Percentiles rank a stretch among this genome's conserved stretches.
Conservation (phyloP, 208 protist species). For the Sergeia podlipaevii region DNA sequence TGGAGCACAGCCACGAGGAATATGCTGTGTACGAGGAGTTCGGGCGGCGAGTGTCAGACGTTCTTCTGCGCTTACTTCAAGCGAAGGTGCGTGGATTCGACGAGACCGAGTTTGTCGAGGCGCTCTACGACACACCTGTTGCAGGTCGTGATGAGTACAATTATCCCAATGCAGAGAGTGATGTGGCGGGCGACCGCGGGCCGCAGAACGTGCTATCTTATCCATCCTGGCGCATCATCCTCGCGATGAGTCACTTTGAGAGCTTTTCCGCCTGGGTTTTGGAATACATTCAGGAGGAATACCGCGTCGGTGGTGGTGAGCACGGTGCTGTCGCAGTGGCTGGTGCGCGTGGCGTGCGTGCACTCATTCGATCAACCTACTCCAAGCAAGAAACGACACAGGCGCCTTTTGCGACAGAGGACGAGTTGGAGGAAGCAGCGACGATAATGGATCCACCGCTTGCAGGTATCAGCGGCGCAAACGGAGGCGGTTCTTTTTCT, state of each 20-base stretch:
- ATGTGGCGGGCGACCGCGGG: slow-evolving; percentile 5
- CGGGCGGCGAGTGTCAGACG: slow-evolving; percentile 31
- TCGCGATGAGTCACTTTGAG: slow-evolving; percentile 76
- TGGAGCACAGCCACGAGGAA: slow-evolving; percentile 66
- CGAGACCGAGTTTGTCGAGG: slow-evolving; percentile 73
- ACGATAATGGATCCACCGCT: too few relatives aligned
- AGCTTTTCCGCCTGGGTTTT: slow-evolving; percentile 79
- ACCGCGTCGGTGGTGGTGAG: slow-evolving; percentile 31
- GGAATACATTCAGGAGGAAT: slow-evolving; percentile 84
- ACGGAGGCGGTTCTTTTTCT: too few relatives aligned
- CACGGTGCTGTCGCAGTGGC: slow-evolving; percentile 32
- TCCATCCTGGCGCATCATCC: slow-evolving; percentile 69
- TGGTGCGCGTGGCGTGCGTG: slow-evolving; percentile 63
- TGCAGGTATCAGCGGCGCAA: too few relatives aligned
- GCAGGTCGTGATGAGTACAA: not conserved
- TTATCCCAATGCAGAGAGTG: slow-evolving; percentile 3
- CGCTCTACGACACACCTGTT: slow-evolving; percentile 63
- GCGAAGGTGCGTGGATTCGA: slow-evolving; percentile 54
- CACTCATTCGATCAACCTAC: slow-evolving; percentile 60
- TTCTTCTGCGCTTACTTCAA: slow-evolving; percentile 45
- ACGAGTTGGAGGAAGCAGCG: too few relatives aligned
- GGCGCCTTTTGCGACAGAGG: too few relatives aligned
- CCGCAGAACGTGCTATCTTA: slow-evolving; percentile 66
- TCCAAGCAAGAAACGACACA: too few relatives aligned
- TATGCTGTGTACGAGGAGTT: slow-evolving; percentile 68